These are phyloP conservation scores for Theobroma cacao DNA, from an alignment of 345 rosid genomes.

Conservation along the genomic window DNA sequence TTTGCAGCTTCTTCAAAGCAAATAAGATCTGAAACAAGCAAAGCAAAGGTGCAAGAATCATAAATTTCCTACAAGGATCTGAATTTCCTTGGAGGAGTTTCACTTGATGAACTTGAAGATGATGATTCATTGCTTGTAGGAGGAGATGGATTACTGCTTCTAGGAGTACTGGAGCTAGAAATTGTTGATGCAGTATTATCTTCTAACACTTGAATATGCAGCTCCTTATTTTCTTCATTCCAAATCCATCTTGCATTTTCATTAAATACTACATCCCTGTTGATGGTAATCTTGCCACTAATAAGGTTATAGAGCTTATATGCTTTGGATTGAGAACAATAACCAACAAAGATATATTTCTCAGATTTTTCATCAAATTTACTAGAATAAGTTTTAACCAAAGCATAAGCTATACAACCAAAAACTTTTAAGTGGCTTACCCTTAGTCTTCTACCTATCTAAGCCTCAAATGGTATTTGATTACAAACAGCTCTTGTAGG, in stretches of 20 bases:
- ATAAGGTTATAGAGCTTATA: neutral
- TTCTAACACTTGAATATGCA: no score
- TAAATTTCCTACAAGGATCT: no score
- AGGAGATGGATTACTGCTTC: no score
- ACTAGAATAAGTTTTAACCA: neutral
- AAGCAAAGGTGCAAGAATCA: neutral
- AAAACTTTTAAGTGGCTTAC: neutral
- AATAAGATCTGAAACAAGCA: neutral
- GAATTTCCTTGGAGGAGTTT: no score
- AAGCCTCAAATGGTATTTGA: neutral
- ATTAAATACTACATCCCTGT: neutral
- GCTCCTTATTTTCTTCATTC: neutral
- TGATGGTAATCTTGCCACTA: neutral
- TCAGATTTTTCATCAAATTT: neutral
- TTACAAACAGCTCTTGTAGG: neutral
- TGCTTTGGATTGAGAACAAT: neutral
- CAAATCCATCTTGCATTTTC: neutral
- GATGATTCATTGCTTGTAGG: no score
- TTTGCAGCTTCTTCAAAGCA: neutral
- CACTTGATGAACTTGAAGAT: no score
- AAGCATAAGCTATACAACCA: neutral
- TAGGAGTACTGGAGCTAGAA: no score
- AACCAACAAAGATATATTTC: neutral
- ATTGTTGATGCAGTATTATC: no score
- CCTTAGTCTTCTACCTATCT: neutral